A percentile compares a stretch with the other conserved stretches of the same genome.
phyloP scores from a whole-genome alignment of 2,329 filamentous ascomycete genomes.

The Lachnellula cervina region DNA sequence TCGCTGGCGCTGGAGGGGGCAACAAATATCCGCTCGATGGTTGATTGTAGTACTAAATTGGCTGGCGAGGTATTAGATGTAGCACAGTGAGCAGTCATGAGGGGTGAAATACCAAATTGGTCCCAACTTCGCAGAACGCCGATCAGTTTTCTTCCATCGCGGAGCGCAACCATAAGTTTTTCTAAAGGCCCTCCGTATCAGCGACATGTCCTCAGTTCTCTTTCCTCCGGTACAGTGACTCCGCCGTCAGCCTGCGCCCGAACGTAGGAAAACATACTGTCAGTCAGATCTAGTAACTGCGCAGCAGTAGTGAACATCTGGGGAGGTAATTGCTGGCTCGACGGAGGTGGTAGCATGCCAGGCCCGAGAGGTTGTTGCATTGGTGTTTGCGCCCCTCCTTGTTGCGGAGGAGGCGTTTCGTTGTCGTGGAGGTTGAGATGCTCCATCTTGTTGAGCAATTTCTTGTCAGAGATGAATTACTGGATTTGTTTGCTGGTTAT shows the following conservation, averaged over 20 bases:
- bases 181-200: slow-evolving; percentile 49
- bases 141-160: slow-evolving; percentile 90
- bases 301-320: slow-evolving; percentile 99
- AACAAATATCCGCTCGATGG: slow-evolving; percentile 77
- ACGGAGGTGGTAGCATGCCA: slow-evolving; percentile 20
- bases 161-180: slow-evolving; percentile 86
- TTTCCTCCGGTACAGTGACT: neutral
- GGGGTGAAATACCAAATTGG: slow-evolving; percentile 72
- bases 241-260: neutral
- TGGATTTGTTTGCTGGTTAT: slow-evolving; percentile 12
- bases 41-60: slow-evolving; percentile 92
- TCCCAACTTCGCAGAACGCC: slow-evolving; percentile 95
- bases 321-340: slow-evolving; percentile 65
- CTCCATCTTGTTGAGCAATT: slow-evolving; percentile 42
- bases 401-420: slow-evolving; percentile 41
- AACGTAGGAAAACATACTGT: slow-evolving; percentile 62
- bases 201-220: neutral
- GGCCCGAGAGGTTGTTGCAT: slow-evolving; percentile 12
- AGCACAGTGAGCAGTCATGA: neutral
- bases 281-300: slow-evolving; percentile 90
- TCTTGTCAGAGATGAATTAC: slow-evolving; percentile 14
- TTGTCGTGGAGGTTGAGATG: slow-evolving; percentile 48
- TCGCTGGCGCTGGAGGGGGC: slow-evolving; percentile 39
- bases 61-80: slow-evolving; percentile 46
- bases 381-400: slow-evolving; percentile 12